These are phyloP conservation scores for Annona cherimola DNA, from an alignment of 164 flowering plant genomes.

Conservation along the genomic window DNA sequence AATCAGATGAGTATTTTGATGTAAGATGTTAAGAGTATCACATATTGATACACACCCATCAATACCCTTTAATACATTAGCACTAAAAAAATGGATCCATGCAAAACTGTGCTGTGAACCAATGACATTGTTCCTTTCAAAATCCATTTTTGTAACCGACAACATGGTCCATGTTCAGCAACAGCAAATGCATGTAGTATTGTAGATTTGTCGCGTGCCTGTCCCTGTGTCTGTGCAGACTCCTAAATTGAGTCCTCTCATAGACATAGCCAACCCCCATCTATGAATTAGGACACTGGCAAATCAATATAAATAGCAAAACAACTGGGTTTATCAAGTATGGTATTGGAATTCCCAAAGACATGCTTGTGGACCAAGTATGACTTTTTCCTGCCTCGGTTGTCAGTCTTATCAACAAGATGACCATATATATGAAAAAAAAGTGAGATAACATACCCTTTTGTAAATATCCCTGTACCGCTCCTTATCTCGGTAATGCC, in stretches of 20 bases:
- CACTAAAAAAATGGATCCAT: background rate
- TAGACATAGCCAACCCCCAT: background rate
- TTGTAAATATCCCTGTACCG: slow-evolving; percentile 32
- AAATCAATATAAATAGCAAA: background rate
- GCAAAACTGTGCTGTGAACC: background rate
- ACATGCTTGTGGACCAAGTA: background rate
- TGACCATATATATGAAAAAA: background rate
- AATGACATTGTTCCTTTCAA: background rate
- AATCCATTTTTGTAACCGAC: background rate
- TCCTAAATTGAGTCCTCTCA: background rate
- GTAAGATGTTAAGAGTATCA: background rate
- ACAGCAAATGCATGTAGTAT: background rate
- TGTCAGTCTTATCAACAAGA: background rate
- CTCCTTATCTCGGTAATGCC: slow-evolving; percentile 32
- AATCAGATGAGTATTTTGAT: slow-evolving; percentile 5
- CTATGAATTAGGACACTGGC: background rate
- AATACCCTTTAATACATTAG: background rate
- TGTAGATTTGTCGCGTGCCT: no score
- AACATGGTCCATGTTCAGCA: background rate
- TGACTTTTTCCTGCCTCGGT: background rate
- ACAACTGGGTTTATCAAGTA: background rate
- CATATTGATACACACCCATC: background rate
- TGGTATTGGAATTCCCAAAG: background rate
- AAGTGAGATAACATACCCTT: slow-evolving; percentile 31
- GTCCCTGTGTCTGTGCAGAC: no score